phyloP scores from a whole-genome alignment of 2,329 filamentous ascomycete species.

The Ciborinia camelliae region DNA sequence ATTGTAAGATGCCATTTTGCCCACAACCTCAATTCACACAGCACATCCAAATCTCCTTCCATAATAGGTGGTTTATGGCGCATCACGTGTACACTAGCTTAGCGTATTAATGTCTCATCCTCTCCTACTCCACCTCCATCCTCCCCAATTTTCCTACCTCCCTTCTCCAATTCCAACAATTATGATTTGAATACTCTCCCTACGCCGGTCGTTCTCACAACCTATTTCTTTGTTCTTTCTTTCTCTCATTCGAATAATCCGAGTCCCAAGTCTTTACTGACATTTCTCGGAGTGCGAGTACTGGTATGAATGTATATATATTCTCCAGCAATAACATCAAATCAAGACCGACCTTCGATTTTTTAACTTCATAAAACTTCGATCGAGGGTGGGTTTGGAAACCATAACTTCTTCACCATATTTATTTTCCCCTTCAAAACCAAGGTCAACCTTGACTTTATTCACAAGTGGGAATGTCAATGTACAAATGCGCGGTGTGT shows the following conservation, averaged over 20 bases:
- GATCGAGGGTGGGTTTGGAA: not conserved
- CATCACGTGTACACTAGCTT: too few relatives aligned
- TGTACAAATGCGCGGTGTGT: too few relatives aligned
- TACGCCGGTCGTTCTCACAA: constrained; percentile 10
- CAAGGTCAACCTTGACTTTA: too few relatives aligned
- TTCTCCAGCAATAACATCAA: not conserved
- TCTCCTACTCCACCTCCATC: constrained; percentile 1
- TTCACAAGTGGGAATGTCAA: too few relatives aligned
- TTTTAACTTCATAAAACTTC: too few relatives aligned
- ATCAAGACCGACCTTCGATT: too few relatives aligned
- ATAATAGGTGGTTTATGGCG: too few relatives aligned
- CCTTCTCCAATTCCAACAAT: not conserved
- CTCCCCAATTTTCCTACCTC: not conserved
- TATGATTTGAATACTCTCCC: not conserved
- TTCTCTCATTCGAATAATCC: not conserved
- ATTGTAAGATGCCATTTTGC: too few relatives aligned
- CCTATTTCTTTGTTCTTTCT: constrained; percentile 10
- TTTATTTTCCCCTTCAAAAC: too few relatives aligned
- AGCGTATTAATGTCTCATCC: too few relatives aligned
- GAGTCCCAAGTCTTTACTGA: not conserved
- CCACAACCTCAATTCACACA: constrained; percentile 13
- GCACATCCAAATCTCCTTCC: too few relatives aligned
- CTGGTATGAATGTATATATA: not conserved
- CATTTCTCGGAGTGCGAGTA: not conserved
- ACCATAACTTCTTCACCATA: constrained; percentile 14